A percentile compares a stretch with the other conserved stretches of the same genome.
Evolutionary conservation across 805 yeast genomes (phyloP).

Genomic region (Candida golubevii): DNA sequence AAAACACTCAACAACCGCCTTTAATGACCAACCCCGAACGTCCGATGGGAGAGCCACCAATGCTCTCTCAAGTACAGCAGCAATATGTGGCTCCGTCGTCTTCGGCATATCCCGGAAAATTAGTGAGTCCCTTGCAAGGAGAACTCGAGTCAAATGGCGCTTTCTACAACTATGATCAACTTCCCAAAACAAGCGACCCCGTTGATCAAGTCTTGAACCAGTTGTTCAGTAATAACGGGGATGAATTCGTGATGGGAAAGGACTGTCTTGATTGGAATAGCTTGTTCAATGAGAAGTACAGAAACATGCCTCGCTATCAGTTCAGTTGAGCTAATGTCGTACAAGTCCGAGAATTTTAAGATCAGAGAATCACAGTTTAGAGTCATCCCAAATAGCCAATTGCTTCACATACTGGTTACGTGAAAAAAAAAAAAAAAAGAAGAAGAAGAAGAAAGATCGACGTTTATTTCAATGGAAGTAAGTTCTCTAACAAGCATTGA

Average conservation of each 20-base stretch:
- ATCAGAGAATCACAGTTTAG: too few species aligned
- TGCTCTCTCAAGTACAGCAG: not conserved
- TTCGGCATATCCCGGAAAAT: not conserved
- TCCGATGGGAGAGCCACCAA: not conserved
- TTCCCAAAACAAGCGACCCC: constrained; percentile 6
- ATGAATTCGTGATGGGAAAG: constrained; percentile 8
- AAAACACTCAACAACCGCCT: not conserved
- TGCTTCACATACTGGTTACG: too few species aligned
- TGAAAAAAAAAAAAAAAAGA: too few species aligned
- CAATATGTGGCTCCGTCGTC: not conserved
- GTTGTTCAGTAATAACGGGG: constrained; percentile 15
- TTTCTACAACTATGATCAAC: constrained; percentile 3
- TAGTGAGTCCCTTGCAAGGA: too few species aligned
- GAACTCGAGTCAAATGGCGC: not conserved
- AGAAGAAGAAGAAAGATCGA: too few species aligned
- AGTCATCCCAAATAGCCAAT: too few species aligned
- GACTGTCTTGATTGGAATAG: constrained; percentile 12
- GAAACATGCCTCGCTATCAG: too few species aligned
- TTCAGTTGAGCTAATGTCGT: too few species aligned
- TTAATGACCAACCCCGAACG: not conserved
- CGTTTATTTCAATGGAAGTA: too few species aligned
- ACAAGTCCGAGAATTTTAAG: too few species aligned
- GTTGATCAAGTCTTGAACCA: constrained; percentile 6
- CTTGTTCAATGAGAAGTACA: constrained; percentile 3
- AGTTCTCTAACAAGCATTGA: too few species aligned